Evolutionary conservation across 2,329 filamentous ascomycete genomes (phyloP), one percentile per base, ranked within the genome.

Genomic region (Endothia cerciana): DNA sequence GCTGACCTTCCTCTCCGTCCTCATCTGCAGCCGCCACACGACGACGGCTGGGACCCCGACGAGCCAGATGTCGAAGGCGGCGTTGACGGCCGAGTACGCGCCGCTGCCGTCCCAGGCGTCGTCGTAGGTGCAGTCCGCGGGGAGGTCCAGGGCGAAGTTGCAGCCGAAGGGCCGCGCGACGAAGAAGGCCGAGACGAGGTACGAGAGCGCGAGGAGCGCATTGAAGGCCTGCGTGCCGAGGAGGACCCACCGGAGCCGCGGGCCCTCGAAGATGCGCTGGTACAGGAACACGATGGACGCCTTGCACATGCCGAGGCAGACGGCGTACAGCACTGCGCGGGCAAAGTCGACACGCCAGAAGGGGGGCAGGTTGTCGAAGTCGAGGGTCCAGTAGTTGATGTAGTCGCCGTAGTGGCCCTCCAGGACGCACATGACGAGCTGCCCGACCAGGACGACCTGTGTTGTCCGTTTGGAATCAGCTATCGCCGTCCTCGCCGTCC

Each of bases 1-100:
- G 25, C 41, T 51, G 19, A 49, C 17, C 36, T 62, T 65, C n/a
- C 58, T 56, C 3, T n/a, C 45, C 11, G 41, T 56, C 25, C 55
- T 56, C 65, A 66, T 66, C 49, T 66, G 65, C 49, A 66, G n/a
- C 25, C 62, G 53, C 56, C 65, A 57, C 17, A 66, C 58, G n/a
- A 66, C n/a, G 6, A 57, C 57, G 4, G 65, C 65, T 1, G 65
- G 60, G 15, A 66, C 13, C 1, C 13, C 47, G 11, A 66, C 65
- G 25, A 66, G 58, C 65, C 65, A 66, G 10, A 60, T 38, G 4
- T 66, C 65, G 33, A 66, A 33, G 1, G 60, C 65, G 4, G 65
- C 65, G 4, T 64, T 64, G 8, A 66, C 45, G 1, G 65, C 65
- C 11, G 65, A 60, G 13, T 60, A 66, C 15, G 65, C 65, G 5